Evolutionary conservation across 257 asterid species (phyloP).

Genomic region (Rehmannia glutinosa): DNA sequence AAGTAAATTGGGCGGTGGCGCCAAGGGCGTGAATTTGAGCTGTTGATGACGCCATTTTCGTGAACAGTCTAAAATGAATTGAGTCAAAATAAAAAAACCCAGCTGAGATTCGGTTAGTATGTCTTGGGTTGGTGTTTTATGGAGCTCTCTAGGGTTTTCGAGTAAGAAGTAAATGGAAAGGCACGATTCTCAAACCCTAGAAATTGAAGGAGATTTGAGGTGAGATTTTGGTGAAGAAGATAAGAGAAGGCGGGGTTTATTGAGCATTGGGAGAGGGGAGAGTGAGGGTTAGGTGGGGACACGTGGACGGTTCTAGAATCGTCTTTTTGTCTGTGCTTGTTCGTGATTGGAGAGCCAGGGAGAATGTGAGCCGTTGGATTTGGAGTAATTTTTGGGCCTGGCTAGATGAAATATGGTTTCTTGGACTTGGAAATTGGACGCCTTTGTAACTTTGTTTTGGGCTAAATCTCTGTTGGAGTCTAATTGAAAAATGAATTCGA

Average conservation of each 20-base stretch:
- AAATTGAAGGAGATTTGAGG: constrained; percentile 13
- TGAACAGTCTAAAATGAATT: neutral
- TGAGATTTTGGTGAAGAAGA: constrained; percentile 28
- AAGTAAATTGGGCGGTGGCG: constrained; percentile 34
- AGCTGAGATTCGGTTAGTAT: neutral
- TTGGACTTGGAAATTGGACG: neutral
- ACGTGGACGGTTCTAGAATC: constrained; percentile 38
- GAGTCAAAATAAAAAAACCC: neutral
- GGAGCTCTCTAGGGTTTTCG: neutral
- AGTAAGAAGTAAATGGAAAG: neutral
- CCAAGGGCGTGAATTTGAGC: constrained; percentile 69
- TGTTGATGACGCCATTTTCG: constrained; percentile 48
- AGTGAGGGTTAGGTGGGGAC: constrained; percentile 39
- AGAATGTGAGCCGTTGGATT: constrained; percentile 1
- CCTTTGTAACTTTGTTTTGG: neutral
- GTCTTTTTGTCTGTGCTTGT: constrained; percentile 6
- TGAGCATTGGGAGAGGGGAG: constrained; percentile 15
- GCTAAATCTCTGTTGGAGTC: no score
- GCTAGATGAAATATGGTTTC: neutral
- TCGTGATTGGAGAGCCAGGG: neutral
- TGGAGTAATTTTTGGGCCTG: neutral
- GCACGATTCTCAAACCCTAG: constrained; percentile 12
- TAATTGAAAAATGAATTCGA: no score
- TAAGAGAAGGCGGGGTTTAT: constrained; percentile 13
- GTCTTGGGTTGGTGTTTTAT: neutral